These are phyloP conservation scores for Metschnikowia borealis DNA, from an alignment of 805 yeast species.

Conservation along the genomic window DNA sequence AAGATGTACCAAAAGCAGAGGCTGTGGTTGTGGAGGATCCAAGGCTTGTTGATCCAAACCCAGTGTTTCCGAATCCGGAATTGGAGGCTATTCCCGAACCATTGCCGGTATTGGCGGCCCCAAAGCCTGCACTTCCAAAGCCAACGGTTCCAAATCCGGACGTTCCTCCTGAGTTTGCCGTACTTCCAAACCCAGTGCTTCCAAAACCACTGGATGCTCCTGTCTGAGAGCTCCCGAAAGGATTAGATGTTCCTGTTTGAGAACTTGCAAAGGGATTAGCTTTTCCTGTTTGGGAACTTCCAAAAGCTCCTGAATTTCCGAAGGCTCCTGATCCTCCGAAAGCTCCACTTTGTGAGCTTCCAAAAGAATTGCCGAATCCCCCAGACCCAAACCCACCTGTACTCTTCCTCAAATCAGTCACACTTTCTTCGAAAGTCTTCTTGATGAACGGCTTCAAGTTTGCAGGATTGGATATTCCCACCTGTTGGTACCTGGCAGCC, in stretches of 20 bases:
- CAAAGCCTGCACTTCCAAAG: not conserved
- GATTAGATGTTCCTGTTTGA: not conserved
- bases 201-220: not conserved
- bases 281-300: slow-evolving; percentile 6
- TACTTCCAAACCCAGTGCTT: not conserved
- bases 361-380: slow-evolving; percentile 7
- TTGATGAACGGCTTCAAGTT: slow-evolving; percentile 27
- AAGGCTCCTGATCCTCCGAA: slow-evolving; percentile 8
- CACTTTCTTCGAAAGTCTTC: slow-evolving; percentile 24
- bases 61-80: slow-evolving; percentile 4
- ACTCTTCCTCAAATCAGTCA: slow-evolving; percentile 17
- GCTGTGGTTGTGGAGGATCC: not conserved
- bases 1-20: not conserved
- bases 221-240: slow-evolving; percentile 1
- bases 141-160: slow-evolving; percentile 7
- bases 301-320: slow-evolving; percentile 4
- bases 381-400: not conserved
- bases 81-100: not conserved
- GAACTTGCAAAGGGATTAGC: slow-evolving; percentile 2
- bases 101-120: not conserved
- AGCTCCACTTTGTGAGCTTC: slow-evolving; percentile 5
- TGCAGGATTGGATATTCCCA: slow-evolving; percentile 6
- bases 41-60: slow-evolving; percentile 3
- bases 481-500: slow-evolving; percentile 58
- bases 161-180: not conserved